Percentiles rank a stretch among this genome's conserved stretches.
phyloP scores from a whole-genome alignment of 148 eudicot genomes.

The Simmondsia chinensis region DNA sequence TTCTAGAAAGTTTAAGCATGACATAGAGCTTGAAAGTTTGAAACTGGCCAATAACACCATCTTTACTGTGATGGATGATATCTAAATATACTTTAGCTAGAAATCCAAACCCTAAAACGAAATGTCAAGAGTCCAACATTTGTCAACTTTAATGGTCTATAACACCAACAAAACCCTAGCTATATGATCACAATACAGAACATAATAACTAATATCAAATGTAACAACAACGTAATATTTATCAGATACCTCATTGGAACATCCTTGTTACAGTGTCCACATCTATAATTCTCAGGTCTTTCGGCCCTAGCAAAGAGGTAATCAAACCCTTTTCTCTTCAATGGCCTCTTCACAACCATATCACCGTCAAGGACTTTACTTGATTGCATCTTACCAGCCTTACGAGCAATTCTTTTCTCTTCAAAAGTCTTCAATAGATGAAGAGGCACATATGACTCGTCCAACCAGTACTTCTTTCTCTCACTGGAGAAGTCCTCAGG shows the following conservation, averaged over 20 bases:
- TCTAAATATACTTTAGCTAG: no score
- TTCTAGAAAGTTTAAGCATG: no score
- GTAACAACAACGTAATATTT: background rate
- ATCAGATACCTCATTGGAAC: slow-evolving; percentile 61
- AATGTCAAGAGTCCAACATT: no score
- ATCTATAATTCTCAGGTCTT: slow-evolving; percentile 47
- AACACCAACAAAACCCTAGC: no score
- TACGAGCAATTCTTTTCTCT: slow-evolving; percentile 74
- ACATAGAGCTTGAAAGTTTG: no score
- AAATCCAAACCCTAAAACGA: no score
- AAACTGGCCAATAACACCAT: no score
- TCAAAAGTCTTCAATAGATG: slow-evolving; percentile 79
- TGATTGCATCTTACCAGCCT: slow-evolving; percentile 34
- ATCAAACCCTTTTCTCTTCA: slow-evolving; percentile 46
- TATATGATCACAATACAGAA: no score
- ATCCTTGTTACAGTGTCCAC: slow-evolving; percentile 82
- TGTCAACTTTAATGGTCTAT: no score
- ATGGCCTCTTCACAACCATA: slow-evolving; percentile 23
- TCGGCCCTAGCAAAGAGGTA: slow-evolving; percentile 79
- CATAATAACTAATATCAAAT: no score
- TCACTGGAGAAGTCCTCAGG: slow-evolving; percentile 60
- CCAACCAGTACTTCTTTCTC: slow-evolving; percentile 88
- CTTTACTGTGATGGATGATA: no score
- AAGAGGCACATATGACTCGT: slow-evolving; percentile 76
- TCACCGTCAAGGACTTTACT: slow-evolving; percentile 25